Evolutionary conservation across 495 filamentous ascomycete species (phyloP), one percentile per base, ranked within the genome.

Genomic region (Aspergillus saccharolyticus): DNA sequence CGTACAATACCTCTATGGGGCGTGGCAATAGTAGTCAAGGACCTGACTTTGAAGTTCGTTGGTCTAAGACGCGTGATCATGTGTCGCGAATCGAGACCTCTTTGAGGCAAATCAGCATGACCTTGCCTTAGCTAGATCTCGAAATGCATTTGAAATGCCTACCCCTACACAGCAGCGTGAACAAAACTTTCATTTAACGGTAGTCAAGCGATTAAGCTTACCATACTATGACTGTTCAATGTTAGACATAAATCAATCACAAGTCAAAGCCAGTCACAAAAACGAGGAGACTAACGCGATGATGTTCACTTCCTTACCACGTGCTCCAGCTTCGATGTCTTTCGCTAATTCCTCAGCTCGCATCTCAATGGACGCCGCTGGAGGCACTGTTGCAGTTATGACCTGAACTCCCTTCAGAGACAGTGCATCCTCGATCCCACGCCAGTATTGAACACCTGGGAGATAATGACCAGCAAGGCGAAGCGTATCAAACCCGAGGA

Each of bases 401-500:
- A 97, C 90, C 60, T 92, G 81, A 17, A 90, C 78, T 3, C 85
- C 85, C 58, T 88, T 86, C 46, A 85, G 80, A 10, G 69, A 74
- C 18, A 97, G 73, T 2, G 88, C 90, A 56, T 94, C 88, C 39
- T 81, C 84, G 59, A 97, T 96, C 1, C 93, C 93, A 33, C 88
- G 84, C 93, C 93, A 97, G 70, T 97, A 97, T 42, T 89, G 83
- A 20, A 97, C 83, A 3, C 86, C 81, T 0, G 91, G 92, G 2
- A 96, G 70, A 57, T 80, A 80, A 44, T 74, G 76, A 14, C 90
- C 88, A 9, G 83, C 86, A 5, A 95, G 72, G 28, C 78, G 85
- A 49, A 96, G 74, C 68, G 96, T 87, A 56, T 91, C 86, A 70
- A 98, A 98, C 39, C 93, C 93, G 42, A 98, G 75, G 28, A 98